phyloP scores from a whole-genome alignment of 345 rosid species.

The Dipteronia dyeriana region DNA sequence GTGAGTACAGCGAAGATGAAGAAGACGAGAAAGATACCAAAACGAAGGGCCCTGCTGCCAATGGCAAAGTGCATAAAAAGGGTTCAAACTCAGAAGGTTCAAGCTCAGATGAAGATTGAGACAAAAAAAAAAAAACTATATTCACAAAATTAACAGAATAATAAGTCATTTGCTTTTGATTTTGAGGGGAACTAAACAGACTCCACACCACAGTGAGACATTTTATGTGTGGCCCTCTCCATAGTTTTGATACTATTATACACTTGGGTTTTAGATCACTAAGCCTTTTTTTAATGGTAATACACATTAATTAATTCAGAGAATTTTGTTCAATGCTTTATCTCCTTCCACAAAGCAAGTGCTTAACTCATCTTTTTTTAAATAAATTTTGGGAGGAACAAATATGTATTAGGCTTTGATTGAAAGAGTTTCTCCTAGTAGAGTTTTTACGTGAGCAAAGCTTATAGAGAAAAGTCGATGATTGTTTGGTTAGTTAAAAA shows the following conservation, averaged over 20 bases:
- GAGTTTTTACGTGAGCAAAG: no score
- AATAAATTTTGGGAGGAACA: background rate
- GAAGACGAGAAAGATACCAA: constrained; percentile 65
- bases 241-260: constrained; percentile 6
- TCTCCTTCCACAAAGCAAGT: background rate
- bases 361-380: background rate
- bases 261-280: background rate
- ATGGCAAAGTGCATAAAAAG: constrained; percentile 48
- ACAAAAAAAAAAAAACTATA: background rate
- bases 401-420: no score
- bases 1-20: constrained; percentile 95
- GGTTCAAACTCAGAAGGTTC: constrained; percentile 73
- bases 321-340: background rate
- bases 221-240: background rate
- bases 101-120: constrained; percentile 71
- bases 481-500: no score
- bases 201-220: background rate
- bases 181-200: constrained; percentile 11
- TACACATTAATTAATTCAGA: background rate
- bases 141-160: constrained; percentile 18
- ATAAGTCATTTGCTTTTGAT: constrained; percentile 2
- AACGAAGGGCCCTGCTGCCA: constrained; percentile 55
- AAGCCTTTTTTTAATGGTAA: constrained; percentile 1
- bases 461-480: no score
- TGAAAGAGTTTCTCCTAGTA: no score